Evolutionary conservation across 1,284 basidiomycete genomes (phyloP).

Genomic region (Entoloma clypeatum): DNA sequence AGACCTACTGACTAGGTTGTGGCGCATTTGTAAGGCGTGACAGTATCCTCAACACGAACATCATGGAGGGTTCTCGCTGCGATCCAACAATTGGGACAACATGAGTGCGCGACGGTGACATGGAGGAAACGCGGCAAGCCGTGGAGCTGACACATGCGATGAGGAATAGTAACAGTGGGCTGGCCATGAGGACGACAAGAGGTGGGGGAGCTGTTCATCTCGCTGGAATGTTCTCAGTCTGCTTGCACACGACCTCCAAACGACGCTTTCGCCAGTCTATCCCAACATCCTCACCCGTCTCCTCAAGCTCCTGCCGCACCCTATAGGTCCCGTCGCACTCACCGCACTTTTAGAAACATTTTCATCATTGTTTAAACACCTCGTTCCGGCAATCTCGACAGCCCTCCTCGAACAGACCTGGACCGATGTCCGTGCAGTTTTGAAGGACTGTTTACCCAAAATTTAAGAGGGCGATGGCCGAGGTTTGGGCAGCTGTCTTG

Average conservation of each 20-base stretch:
- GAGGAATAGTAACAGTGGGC: too few relatives aligned
- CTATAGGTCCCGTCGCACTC: constrained; percentile 56
- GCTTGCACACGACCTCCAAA: constrained; percentile 69
- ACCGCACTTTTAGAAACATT: constrained; percentile 63
- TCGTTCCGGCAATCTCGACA: constrained; percentile 53
- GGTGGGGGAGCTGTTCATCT: too few relatives aligned
- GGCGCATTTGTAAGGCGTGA: too few relatives aligned
- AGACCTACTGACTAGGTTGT: too few relatives aligned
- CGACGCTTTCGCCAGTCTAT: constrained; percentile 62
- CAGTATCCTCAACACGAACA: too few relatives aligned
- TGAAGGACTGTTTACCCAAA: constrained; percentile 60
- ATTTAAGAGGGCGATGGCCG: constrained; percentile 69
- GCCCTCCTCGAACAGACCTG: constrained; percentile 57
- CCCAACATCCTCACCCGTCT: constrained; percentile 48
- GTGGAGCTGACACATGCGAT: too few relatives aligned
- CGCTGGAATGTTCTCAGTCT: constrained; percentile 43
- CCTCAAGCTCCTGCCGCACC: constrained; percentile 53
- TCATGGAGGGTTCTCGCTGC: too few relatives aligned
- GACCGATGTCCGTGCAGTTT: constrained; percentile 42
- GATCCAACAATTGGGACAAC: too few relatives aligned
- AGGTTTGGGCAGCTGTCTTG: constrained; percentile 73
- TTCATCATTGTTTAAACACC: constrained; percentile 63
- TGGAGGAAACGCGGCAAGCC: too few relatives aligned
- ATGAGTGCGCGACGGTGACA: too few relatives aligned
- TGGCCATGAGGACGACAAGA: too few relatives aligned